These are phyloP conservation scores for Astragalus glycyphyllos DNA, from an alignment of 306 rosid genomes.

Conservation along the genomic window DNA sequence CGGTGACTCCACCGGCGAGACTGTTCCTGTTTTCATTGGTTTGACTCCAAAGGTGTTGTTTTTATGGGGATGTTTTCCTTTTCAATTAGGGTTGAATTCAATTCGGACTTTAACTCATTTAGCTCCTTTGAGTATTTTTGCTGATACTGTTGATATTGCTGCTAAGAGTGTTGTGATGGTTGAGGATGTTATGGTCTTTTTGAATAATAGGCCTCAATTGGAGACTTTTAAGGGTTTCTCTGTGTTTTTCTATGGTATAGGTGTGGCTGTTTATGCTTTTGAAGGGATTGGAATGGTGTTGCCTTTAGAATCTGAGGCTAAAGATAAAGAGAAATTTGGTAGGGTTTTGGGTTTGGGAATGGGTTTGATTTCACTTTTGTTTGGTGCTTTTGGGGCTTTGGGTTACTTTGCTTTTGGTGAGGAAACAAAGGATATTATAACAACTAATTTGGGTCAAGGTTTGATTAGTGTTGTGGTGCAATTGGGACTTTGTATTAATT, in stretches of 20 bases:
- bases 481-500: conserved; percentile 64
- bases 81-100: conserved; percentile 73
- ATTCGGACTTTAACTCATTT: conserved; percentile 68
- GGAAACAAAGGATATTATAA: conserved; percentile 73
- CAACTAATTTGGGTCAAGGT: conserved; percentile 71
- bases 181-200: conserved; percentile 57
- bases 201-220: conserved; percentile 51
- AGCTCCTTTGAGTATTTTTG: conserved; percentile 77
- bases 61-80: conserved; percentile 73
- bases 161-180: conserved; percentile 73
- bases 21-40: conserved; percentile 46
- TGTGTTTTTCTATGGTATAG: conserved; percentile 68
- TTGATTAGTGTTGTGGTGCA: conserved; percentile 61
- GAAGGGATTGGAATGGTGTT: conserved; percentile 78
- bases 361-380: conserved; percentile 61
- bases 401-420: conserved; percentile 83
- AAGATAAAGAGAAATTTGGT: conserved; percentile 67
- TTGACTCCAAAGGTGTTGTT: conserved; percentile 54
- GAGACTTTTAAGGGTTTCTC: conserved; percentile 64
- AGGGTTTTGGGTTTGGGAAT: conserved; percentile 58
- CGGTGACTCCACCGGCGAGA: background rate
- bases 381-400: conserved; percentile 66
- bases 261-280: conserved; percentile 79
- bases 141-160: conserved; percentile 65
- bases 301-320: conserved; percentile 70